Evolutionary conservation across 2,329 filamentous ascomycete genomes (phyloP).

Genomic region (Monosporascus sp.): DNA sequence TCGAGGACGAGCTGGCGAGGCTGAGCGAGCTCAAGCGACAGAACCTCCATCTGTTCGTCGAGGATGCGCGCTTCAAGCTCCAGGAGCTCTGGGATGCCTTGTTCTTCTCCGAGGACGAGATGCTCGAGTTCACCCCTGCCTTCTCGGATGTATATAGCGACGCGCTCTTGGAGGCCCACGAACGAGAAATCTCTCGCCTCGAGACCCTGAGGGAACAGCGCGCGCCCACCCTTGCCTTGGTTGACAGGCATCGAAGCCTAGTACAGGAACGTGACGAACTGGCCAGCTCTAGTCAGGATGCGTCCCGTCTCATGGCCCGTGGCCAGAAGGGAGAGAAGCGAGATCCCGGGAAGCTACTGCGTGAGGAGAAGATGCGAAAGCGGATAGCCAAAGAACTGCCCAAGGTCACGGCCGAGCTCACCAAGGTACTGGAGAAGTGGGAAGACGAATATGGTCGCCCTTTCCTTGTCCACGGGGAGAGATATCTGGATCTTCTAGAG

Average conservation of each 20-base stretch:
- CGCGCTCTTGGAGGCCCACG: slow-evolving; percentile 88
- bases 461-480: slow-evolving; percentile 87
- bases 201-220: slow-evolving; percentile 82
- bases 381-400: slow-evolving; percentile 92
- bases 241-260: slow-evolving; percentile 78
- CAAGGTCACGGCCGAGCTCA: slow-evolving; percentile 80
- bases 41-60: slow-evolving; percentile 92
- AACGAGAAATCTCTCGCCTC: slow-evolving; percentile 79
- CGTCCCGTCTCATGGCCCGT: slow-evolving; percentile 84
- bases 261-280: slow-evolving; percentile 84
- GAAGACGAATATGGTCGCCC: slow-evolving; percentile 92
- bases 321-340: slow-evolving; percentile 91
- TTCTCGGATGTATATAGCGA: slow-evolving; percentile 98
- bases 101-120: slow-evolving; percentile 96
- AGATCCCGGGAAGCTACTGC: slow-evolving; percentile 85
- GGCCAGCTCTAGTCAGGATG: slow-evolving; percentile 86
- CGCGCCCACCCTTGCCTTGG: slow-evolving; percentile 71
- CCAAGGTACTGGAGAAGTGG: slow-evolving; percentile 75
- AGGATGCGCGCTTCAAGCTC: slow-evolving; percentile 83
- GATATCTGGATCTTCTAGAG: slow-evolving; percentile 83
- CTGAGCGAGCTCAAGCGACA: slow-evolving; percentile 91
- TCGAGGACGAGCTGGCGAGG: slow-evolving; percentile 80
- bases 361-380: slow-evolving; percentile 99
- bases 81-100: slow-evolving; percentile 93
- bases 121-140: slow-evolving; percentile 95